These are phyloP conservation scores for Peniophora sp. DNA, from an alignment of 1,284 basidiomycete species.

Conservation along the genomic window DNA sequence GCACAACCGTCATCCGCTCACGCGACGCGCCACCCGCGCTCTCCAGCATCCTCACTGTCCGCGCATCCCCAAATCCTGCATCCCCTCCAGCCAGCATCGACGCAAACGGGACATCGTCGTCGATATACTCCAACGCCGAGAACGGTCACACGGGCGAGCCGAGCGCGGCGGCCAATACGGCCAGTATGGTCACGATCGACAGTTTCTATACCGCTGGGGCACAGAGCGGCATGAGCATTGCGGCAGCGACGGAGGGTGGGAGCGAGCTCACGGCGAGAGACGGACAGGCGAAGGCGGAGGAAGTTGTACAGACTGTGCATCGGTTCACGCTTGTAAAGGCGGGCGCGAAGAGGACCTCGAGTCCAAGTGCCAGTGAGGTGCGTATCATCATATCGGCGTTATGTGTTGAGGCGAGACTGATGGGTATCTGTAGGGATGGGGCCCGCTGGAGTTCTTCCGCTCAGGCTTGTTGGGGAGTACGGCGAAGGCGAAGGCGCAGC, in stretches of 20 bases:
- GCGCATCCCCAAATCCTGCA: conserved; percentile 39
- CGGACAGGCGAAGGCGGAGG: no score
- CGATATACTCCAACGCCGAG: conserved; percentile 12
- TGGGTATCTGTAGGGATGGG: conserved; percentile 42
- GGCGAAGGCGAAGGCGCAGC: conserved; percentile 32
- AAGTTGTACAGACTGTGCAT: conserved; percentile 44
- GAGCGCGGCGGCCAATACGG: conserved; percentile 21
- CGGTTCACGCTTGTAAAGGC: conserved; percentile 83
- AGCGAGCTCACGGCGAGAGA: conserved; percentile 43
- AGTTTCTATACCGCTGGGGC: conserved; percentile 62
- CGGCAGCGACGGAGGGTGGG: conserved; percentile 65
- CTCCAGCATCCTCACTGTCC: conserved; percentile 69
- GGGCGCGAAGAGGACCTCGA: conserved; percentile 42
- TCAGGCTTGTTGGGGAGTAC: conserved; percentile 48
- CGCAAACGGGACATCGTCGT: no score
- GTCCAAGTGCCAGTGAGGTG: conserved; percentile 3
- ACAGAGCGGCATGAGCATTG: conserved; percentile 36
- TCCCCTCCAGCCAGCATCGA: conserved; percentile 2
- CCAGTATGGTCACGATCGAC: conserved; percentile 42
- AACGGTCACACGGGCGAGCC: conserved; percentile 13
- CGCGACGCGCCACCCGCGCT: conserved; percentile 31
- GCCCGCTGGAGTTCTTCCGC: conserved; percentile 69
- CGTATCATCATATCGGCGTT: no score
- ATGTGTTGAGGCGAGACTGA: conserved; percentile 18
- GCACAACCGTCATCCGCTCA: conserved; percentile 55